Evolutionary conservation across 495 filamentous ascomycete genomes (phyloP), one percentile per base, ranked within the genome.

Genomic region (Aspergillus steynii): DNA sequence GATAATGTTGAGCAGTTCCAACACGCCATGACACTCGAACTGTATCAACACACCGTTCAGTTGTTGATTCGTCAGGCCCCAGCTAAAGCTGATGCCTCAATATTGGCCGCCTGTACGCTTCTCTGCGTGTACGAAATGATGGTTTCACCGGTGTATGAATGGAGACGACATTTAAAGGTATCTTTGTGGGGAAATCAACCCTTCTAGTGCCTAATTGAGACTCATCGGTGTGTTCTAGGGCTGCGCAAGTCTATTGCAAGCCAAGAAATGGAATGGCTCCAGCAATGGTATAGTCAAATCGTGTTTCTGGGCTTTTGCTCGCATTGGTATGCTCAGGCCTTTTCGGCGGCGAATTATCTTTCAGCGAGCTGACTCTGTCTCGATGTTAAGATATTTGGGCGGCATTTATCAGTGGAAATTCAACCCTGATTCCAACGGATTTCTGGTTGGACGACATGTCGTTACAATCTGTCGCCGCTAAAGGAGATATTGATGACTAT

Each of bases 91-190:
- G 63, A 61, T 50, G 55, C 51, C 14, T 59, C 55, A 2, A 52
- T 65, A 12, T 47, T 65, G 50, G 63, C 59, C 34, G 59, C 63
- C 12, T 65, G 63, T 29, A 65, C 59, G 12, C 55, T 65, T 4
- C 55, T 61, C 4, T 59, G 59, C 34, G 63, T 65, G n/a, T 61
- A 65, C 50, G 59, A 65, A 46, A 65, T 65, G 63, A 65, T 65
- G 63, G 59, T 59, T 10, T 65, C 63, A 14, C 27, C 26, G 6
- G 63, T 65, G 10, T 34, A 58, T 27, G 59, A 65, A 37, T 65
- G 63, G 63, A 54, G 59, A 34, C 59, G 63, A 9, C 63, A 65
- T 25, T 56, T 65, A 48, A 59, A 61, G 57, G 50, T 60, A 4
- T 2, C 12, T 29, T 53, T 10, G 20, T 53, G 29, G 4, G 2